Evolutionary conservation across 108 stramenopile genomes (phyloP).

Genomic region (Skeletonema costatum): DNA sequence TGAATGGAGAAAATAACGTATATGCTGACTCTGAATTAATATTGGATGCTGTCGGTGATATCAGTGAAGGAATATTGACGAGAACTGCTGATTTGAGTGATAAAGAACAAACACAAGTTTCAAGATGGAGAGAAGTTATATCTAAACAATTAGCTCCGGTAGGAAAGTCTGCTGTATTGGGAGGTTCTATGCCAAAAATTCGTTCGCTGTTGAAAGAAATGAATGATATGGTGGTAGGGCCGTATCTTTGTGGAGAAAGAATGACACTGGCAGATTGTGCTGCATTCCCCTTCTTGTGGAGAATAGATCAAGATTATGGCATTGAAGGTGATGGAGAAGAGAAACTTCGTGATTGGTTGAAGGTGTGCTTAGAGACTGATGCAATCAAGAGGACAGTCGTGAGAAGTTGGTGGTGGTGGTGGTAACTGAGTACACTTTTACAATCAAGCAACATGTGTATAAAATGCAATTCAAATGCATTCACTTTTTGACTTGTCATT

Average conservation of each 20-base stretch:
- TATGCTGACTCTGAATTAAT: slow-evolving; percentile 78
- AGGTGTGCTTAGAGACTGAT: slow-evolving; percentile 50
- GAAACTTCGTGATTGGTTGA: slow-evolving; percentile 62
- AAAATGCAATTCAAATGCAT: neutral
- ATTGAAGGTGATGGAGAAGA: slow-evolving; percentile 43
- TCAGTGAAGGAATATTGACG: slow-evolving; percentile 12
- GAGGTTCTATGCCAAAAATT: slow-evolving; percentile 54
- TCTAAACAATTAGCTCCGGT: slow-evolving; percentile 56
- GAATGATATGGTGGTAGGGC: slow-evolving; percentile 53
- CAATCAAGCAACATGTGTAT: neutral
- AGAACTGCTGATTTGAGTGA: slow-evolving; percentile 1
- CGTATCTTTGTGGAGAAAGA: slow-evolving; percentile 62
- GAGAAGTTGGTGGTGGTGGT: slow-evolving; percentile 87
- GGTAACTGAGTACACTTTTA: slow-evolving; percentile 20
- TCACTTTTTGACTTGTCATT: neutral
- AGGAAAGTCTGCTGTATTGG: slow-evolving; percentile 74
- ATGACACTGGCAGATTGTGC: slow-evolving; percentile 83
- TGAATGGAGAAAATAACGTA: slow-evolving; percentile 35
- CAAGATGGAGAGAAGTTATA: slow-evolving; percentile 57
- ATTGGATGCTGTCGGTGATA: slow-evolving; percentile 54
- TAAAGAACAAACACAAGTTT: slow-evolving; percentile 17
- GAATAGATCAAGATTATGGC: slow-evolving; percentile 74
- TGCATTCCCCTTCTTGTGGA: slow-evolving; percentile 88
- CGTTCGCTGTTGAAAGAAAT: slow-evolving; percentile 56
- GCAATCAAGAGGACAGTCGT: slow-evolving; percentile 65